A percentile compares a stretch with the other conserved stretches of the same genome.
These are phyloP conservation scores for Fusarium sp. DNA, from an alignment of 2,329 filamentous ascomycete species.

Conservation along the genomic window DNA sequence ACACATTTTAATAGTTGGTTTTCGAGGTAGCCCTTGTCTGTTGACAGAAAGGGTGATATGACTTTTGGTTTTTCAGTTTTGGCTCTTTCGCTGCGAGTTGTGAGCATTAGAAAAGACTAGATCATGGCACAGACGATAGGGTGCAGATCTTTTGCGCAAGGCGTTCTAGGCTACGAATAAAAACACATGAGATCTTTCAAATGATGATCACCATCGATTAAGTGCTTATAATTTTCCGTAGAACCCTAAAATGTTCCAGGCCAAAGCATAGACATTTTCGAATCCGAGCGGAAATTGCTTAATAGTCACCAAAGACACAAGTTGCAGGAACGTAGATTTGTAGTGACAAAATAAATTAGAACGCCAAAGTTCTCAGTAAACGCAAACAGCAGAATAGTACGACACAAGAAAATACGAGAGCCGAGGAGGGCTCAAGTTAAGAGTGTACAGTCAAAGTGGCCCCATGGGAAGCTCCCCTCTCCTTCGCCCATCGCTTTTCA, in stretches of 20 bases:
- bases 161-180: constrained; percentile 31
- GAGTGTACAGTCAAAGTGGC: constrained; percentile 45
- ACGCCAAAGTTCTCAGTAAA: constrained; percentile 41
- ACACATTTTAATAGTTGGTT: constrained; percentile 10
- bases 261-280: neutral
- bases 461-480: constrained; percentile 24
- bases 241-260: neutral
- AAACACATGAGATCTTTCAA: constrained; percentile 8
- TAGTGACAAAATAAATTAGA: constrained; percentile 24
- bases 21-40: constrained; percentile 2
- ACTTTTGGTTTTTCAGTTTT: neutral
- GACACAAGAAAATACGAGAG: constrained; percentile 42
- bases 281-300: neutral
- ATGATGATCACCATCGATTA: constrained; percentile 1
- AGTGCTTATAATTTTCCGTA: neutral
- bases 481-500: constrained; percentile 29
- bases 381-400: constrained; percentile 34
- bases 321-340: neutral
- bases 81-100: neutral
- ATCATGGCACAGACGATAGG: constrained; percentile 9
- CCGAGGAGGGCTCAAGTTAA: constrained; percentile 33
- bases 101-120: neutral
- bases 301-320: neutral
- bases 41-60: neutral
- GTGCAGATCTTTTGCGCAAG: constrained; percentile 25